phyloP scores from a whole-genome alignment of 1,284 basidiomycete species.

The Takashimella tepidaria region DNA sequence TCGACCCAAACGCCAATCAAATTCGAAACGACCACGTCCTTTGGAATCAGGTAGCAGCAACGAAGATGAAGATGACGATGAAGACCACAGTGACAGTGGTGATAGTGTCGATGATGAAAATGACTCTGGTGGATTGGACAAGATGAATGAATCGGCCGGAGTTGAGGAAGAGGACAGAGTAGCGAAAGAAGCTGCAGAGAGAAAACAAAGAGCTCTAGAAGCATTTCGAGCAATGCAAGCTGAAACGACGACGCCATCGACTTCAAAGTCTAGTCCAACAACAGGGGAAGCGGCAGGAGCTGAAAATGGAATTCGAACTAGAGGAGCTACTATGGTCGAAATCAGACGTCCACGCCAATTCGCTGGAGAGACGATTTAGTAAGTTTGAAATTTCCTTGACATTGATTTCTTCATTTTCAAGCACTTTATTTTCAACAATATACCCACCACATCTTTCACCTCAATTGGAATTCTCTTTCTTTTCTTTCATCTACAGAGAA shows the following conservation, averaged over 20 bases:
- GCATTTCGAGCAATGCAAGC: slow-evolving; percentile 13
- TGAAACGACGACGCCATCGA: slow-evolving; percentile 1
- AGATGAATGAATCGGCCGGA: slow-evolving; percentile 7
- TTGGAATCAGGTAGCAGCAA: neutral
- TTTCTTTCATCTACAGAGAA: too few relatives aligned
- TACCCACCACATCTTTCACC: too few relatives aligned
- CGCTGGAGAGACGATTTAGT: slow-evolving; percentile 45
- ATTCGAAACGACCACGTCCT: neutral
- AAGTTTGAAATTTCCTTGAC: slow-evolving; percentile 6
- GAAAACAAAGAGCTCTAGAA: slow-evolving; percentile 11
- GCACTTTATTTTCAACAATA: neutral
- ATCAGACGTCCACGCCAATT: slow-evolving; percentile 39
- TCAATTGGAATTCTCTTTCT: too few relatives aligned
- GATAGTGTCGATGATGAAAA: slow-evolving; percentile 14
- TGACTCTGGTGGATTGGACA: too few relatives aligned
- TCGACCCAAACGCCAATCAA: neutral
- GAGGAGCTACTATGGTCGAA: too few relatives aligned
- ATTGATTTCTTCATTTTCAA: neutral
- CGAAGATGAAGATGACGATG: too few relatives aligned
- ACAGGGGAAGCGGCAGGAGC: slow-evolving; percentile 2
- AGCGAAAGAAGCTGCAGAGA: slow-evolving; percentile 15
- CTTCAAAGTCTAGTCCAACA: neutral
- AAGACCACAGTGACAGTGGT: too few relatives aligned
- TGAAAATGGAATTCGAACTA: slow-evolving; percentile 14
- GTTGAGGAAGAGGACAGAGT: slow-evolving; percentile 15